Evolutionary conservation across 495 filamentous ascomycete genomes (phyloP).

Genomic region (Cercophora newfieldiana): DNA sequence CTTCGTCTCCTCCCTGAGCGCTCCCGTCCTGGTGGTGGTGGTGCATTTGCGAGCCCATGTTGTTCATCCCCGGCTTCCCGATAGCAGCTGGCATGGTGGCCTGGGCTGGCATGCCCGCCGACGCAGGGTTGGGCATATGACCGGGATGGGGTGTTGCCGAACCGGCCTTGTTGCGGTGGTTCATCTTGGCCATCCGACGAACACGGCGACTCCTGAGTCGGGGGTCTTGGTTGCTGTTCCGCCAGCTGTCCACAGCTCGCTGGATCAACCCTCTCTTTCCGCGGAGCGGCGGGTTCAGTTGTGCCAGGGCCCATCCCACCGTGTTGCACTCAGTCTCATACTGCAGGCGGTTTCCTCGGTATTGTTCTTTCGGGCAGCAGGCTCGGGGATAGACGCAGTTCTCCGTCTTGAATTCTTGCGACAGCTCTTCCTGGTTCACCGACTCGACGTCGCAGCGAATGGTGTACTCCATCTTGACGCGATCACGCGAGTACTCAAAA

Average conservation of each 20-base stretch:
- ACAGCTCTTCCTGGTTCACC: constrained; percentile 83
- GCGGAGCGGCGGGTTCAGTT: constrained; percentile 84
- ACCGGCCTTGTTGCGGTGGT: constrained; percentile 67
- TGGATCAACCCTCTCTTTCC: constrained; percentile 96
- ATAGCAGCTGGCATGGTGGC: constrained; percentile 52
- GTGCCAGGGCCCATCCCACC: constrained; percentile 93
- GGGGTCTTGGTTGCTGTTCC: constrained; percentile 97
- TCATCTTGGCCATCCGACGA: constrained; percentile 92
- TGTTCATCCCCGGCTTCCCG: constrained; percentile 58
- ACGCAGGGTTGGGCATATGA: constrained; percentile 53
- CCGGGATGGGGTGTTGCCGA: constrained; percentile 44
- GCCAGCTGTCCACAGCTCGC: constrained; percentile 95
- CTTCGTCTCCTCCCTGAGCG: constrained; percentile 74
- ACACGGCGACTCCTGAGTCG: constrained; percentile 87
- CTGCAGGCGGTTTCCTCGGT: constrained; percentile 87
- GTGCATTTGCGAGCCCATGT: constrained; percentile 58
- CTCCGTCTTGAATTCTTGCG: constrained; percentile 88
- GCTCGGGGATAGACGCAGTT: constrained; percentile 98
- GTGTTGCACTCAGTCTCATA: constrained; percentile 99
- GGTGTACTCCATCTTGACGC: constrained; percentile 99
- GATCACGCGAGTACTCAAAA: constrained; percentile 95
- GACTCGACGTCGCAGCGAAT: constrained; percentile 98
- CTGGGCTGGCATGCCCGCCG: constrained; percentile 54
- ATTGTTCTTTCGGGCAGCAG: constrained; percentile 93
- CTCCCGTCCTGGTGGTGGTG: constrained; percentile 74